Conservation (phyloP, 208 protist species). For the Trypanosoma caninum region DNA sequence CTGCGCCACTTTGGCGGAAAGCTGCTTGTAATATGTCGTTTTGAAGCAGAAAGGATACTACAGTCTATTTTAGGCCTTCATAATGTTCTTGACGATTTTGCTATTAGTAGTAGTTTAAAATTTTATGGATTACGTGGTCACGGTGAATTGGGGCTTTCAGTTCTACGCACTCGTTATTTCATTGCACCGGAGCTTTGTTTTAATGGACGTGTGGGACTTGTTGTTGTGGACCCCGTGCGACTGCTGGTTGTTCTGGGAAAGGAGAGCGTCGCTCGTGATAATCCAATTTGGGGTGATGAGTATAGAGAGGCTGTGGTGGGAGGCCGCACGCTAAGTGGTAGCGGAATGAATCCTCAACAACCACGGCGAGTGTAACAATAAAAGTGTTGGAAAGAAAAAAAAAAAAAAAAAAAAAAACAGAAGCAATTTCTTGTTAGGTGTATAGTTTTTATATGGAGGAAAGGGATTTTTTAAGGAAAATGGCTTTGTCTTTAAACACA, state of each 20-base stretch:
- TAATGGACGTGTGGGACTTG: conserved; percentile 45
- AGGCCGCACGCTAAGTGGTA: conserved; percentile 6
- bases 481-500: too few species aligned
- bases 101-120: conserved; percentile 30
- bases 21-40: conserved; percentile 61
- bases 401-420: neutral
- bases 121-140: neutral
- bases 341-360: conserved; percentile 25
- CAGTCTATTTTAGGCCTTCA: conserved; percentile 38
- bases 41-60: conserved; percentile 51
- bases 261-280: conserved; percentile 37
- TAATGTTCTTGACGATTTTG: conserved; percentile 56
- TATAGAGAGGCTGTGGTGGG: neutral
- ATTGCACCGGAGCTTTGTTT: conserved; percentile 65
- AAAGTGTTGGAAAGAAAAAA: neutral
- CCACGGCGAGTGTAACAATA: conserved; percentile 1
- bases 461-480: neutral
- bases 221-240: conserved; percentile 67
- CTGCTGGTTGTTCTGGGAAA: conserved; percentile 63
- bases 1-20: conserved; percentile 45
- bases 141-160: neutral
- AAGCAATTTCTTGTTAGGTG: neutral
- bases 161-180: conserved; percentile 49
- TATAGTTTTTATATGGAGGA: neutral
- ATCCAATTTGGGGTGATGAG: conserved; percentile 33